Evolutionary conservation across 2,329 filamentous ascomycete species (phyloP).

Genomic region (Colletotrichum euphorbiae): DNA sequence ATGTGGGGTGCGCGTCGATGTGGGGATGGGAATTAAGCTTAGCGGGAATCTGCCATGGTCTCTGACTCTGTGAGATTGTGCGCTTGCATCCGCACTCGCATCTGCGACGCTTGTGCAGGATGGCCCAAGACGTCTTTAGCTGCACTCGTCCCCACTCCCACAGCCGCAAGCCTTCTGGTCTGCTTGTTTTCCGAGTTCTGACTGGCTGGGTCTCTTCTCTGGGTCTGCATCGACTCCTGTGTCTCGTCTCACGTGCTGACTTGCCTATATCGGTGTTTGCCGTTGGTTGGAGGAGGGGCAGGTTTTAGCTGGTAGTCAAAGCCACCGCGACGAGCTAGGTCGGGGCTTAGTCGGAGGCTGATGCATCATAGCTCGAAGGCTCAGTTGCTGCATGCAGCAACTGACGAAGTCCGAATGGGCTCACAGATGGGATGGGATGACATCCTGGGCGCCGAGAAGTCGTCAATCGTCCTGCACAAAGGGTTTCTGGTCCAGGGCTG

Average conservation of each 20-base stretch:
- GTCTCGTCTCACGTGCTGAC: slow-evolving; percentile 27
- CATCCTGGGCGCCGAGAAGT: slow-evolving; percentile 27
- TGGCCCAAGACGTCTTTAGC: not conserved
- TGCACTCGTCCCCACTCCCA: not conserved
- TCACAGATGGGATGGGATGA: slow-evolving; percentile 32
- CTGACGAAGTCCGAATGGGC: slow-evolving; percentile 29
- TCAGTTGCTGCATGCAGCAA: not conserved
- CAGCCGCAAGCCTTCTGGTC: not conserved
- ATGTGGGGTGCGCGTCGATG: slow-evolving; percentile 28
- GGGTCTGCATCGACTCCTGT: slow-evolving; percentile 14
- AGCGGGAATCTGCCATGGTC: slow-evolving; percentile 9
- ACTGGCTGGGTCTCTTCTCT: slow-evolving; percentile 1
- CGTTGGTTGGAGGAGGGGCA: not conserved
- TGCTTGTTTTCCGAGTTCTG: slow-evolving; percentile 10
- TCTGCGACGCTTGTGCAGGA: slow-evolving; percentile 1
- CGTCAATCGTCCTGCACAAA: slow-evolving; percentile 32
- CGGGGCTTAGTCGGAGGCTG: slow-evolving; percentile 25
- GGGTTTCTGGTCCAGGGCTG: slow-evolving; percentile 30
- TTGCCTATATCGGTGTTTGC: slow-evolving; percentile 4
- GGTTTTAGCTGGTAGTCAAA: not conserved
- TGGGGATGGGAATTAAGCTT: not conserved
- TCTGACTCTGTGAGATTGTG: not conserved
- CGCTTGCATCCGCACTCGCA: slow-evolving; percentile 15
- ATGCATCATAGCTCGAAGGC: not conserved
- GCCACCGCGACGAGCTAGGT: slow-evolving; percentile 26